Evolutionary conservation across 2,329 filamentous ascomycete species (phyloP), one percentile per base, ranked within the genome.

Genomic region (Cladosporium velox): DNA sequence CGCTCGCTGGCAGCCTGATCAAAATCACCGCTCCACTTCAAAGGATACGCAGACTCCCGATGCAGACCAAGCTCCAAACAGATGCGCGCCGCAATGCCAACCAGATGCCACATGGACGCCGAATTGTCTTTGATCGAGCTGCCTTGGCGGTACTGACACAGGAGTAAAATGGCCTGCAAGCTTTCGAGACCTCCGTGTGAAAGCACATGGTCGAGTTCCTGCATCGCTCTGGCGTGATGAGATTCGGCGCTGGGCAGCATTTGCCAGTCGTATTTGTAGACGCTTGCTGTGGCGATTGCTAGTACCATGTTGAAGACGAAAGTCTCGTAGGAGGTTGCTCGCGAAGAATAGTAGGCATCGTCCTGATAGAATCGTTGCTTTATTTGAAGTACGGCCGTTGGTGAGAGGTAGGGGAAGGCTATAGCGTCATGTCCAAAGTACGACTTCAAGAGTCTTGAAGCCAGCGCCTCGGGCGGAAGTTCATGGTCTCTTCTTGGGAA

Each of bases 1-100:
- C 44, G 58, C 10, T 51, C 0, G 3, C 64, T 21, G 4, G 30
- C 5, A 14, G 63, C 18, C 3, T 24, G 21, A 5, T 67, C 64
- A 2, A 61, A 49, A 5, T 64, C 58, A 21, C n/a, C 26, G 15
- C 51, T 12, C 8, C 52, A 52, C 0, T 68, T 59, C 4, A 73
- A 21, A 2, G 70, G 65, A 64, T 80, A 81, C 0, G 74, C 74
- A 1, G 78, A 72, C 15, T 79, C 77, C 32, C 78, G 75, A 65
- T 82, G 80, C 0, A 82, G 67, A 0, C 80, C 80, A 57, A 82
- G 82, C 76, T 93, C 91, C 32, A 92, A 80, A 69, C 79, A 79
- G 34, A 79, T 80, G 7, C 79, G 73, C 0, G 78, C 78, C 1
- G 80, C 79, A 8, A 80, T 76, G 0, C 80, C 79, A 14, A 82